Conservation (phyloP, 2,329 filamentous ascomycete species). For the Colletotrichum sp. region DNA sequence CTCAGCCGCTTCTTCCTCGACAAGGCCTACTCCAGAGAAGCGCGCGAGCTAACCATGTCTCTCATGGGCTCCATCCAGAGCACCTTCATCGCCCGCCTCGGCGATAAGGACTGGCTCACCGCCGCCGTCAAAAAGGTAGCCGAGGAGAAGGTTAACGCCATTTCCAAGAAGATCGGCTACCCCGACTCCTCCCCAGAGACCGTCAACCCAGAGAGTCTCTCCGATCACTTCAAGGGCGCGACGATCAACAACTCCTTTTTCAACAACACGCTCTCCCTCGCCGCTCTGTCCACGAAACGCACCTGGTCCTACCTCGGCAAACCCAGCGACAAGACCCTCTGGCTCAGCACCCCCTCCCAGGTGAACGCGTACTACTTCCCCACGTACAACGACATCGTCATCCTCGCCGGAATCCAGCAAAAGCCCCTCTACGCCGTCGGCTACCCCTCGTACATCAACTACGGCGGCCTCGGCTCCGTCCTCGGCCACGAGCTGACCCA, state of each 20-base stretch:
- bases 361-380: slow-evolving; percentile 70
- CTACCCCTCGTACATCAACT: slow-evolving; percentile 67
- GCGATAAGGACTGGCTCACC: slow-evolving; percentile 67
- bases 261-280: slow-evolving; percentile 57
- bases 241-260: slow-evolving; percentile 59
- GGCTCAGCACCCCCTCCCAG: slow-evolving; percentile 62
- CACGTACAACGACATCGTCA: slow-evolving; percentile 69
- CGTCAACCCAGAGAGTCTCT: slow-evolving; percentile 57
- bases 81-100: slow-evolving; percentile 66
- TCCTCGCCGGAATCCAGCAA: slow-evolving; percentile 73
- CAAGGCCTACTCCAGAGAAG: slow-evolving; percentile 67
- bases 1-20: slow-evolving; percentile 73
- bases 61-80: slow-evolving; percentile 74
- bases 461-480: slow-evolving; percentile 69
- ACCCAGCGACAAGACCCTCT: slow-evolving; percentile 62
- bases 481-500: slow-evolving; percentile 74
- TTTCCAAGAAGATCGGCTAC: slow-evolving; percentile 71
- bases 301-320: slow-evolving; percentile 63
- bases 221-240: slow-evolving; percentile 60
- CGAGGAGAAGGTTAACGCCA: slow-evolving; percentile 68
- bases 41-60: slow-evolving; percentile 68
- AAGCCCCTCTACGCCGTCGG: slow-evolving; percentile 63
- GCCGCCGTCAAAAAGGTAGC: slow-evolving; percentile 61
- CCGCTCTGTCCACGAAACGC: slow-evolving; percentile 47
- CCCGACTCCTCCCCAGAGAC: slow-evolving; percentile 66